Percentiles rank a stretch among this genome's conserved stretches.
phyloP scores from a whole-genome alignment of 169 alveolate species.

The Plasmodium fragile region DNA sequence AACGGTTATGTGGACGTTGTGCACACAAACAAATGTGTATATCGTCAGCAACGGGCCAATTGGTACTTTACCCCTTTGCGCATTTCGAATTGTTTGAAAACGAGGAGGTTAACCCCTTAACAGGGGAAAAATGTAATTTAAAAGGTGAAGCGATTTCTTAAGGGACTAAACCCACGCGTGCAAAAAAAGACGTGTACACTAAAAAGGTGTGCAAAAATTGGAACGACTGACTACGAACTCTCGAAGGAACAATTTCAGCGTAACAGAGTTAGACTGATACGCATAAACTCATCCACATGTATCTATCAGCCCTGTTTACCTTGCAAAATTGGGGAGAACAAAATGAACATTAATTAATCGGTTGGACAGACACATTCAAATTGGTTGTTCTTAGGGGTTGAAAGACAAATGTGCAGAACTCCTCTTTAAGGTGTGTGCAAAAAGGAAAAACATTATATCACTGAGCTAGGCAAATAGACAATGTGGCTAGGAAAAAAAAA shows the following conservation, averaged over 20 bases:
- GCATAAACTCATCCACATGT: neutral
- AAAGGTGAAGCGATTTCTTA: neutral
- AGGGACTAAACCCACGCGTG: neutral
- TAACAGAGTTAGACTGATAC: neutral
- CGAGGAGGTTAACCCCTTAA: neutral
- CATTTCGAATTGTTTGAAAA: neutral
- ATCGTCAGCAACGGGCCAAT: neutral
- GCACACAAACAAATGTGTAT: neutral
- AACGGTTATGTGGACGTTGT: neutral
- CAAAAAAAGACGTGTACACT: neutral
- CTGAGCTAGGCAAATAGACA: neutral
- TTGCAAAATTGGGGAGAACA: neutral
- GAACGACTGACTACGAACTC: neutral
- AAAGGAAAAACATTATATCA: neutral
- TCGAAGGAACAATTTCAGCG: neutral
- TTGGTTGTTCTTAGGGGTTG: neutral
- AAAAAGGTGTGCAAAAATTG: neutral
- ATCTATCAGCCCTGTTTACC: neutral
- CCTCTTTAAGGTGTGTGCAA: neutral
- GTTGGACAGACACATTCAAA: neutral
- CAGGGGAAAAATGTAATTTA: neutral
- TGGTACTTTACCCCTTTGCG: neutral
- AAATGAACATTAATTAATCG: neutral
- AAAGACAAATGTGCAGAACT: neutral
- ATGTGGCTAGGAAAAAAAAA: constrained; percentile 5